Percentiles rank a stretch among this genome's conserved stretches.
Evolutionary conservation across 2,329 filamentous ascomycete genomes (phyloP).

Genomic region (Mycosphaerelloides madeirae): DNA sequence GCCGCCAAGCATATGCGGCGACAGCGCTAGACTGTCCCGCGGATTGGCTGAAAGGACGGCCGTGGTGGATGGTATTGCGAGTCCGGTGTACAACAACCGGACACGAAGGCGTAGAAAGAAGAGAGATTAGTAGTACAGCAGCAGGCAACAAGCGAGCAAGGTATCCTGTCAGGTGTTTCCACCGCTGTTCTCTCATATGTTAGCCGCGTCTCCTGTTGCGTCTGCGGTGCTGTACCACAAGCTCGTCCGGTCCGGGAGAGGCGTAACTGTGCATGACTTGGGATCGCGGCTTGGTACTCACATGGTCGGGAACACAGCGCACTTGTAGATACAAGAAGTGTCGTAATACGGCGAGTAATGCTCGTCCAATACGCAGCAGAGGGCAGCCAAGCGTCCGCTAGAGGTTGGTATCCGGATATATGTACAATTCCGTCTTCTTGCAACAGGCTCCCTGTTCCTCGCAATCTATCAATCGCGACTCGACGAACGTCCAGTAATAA

Average conservation of each 20-base stretch:
- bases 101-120: conserved; percentile 9
- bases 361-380: conserved; percentile 5
- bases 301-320: conserved; percentile 8
- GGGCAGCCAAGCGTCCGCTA: conserved; percentile 8
- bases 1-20: conserved; percentile 70
- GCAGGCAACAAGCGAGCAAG: conserved; percentile 9
- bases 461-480: conserved; percentile 1
- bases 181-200: conserved; percentile 9
- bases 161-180: conserved; percentile 11
- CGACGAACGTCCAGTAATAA: conserved; percentile 7
- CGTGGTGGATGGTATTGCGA: conserved; percentile 57
- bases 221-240: neutral
- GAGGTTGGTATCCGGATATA: conserved; percentile 11
- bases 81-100: conserved; percentile 22
- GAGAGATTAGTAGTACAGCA: conserved; percentile 10
- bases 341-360: conserved; percentile 10
- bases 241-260: neutral
- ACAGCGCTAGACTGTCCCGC: conserved; percentile 79
- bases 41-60: conserved; percentile 70
- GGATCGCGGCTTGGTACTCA: conserved; percentile 5
- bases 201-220: conserved; percentile 3
- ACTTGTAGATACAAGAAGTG: conserved; percentile 5
- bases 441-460: conserved; percentile 4
- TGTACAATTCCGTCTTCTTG: conserved; percentile 21
- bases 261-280: neutral